Conservation (phyloP, 139 green algal genomes). For the Marvania coccoides region DNA sequence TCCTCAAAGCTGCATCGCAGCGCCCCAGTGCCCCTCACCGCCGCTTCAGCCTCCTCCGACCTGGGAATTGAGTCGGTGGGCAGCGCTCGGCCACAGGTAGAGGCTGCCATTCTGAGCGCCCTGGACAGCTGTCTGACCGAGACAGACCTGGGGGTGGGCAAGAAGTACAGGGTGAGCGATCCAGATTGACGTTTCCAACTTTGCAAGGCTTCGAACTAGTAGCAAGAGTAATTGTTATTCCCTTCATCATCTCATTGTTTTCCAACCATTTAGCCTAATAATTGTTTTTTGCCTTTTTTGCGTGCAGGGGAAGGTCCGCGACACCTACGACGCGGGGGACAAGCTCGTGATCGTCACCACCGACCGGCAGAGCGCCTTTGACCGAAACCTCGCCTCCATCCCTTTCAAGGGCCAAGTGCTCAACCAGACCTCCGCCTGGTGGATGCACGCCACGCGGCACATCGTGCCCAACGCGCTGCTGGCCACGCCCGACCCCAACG, state of each 20-base stretch:
- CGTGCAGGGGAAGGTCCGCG: slow-evolving; percentile 87
- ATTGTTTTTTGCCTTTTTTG: background rate
- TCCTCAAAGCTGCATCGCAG: no score
- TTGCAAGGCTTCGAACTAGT: no score
- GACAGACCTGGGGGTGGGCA: slow-evolving; percentile 40
- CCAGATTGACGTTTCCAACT: no score
- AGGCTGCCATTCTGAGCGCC: slow-evolving; percentile 49
- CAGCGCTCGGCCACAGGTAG: slow-evolving; percentile 36
- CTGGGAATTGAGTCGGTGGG: slow-evolving; percentile 19
- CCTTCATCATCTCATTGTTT: no score
- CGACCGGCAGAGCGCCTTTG: slow-evolving; percentile 93
- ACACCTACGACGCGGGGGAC: slow-evolving; percentile 90
- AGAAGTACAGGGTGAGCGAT: slow-evolving; percentile 21
- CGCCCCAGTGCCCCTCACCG: background rate
- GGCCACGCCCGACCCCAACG: slow-evolving; percentile 83
- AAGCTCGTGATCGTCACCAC: slow-evolving; percentile 91
- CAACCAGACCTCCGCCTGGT: slow-evolving; percentile 94
- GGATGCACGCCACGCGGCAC: slow-evolving; percentile 83
- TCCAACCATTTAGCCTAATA: no score
- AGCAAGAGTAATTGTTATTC: no score
- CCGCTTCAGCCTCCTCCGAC: background rate
- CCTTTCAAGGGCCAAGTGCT: slow-evolving; percentile 96
- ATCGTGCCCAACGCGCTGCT: slow-evolving; percentile 66
- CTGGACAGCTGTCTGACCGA: slow-evolving; percentile 43
- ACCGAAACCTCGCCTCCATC: slow-evolving; percentile 84